Evolutionary conservation across 1,284 basidiomycete genomes (phyloP).

Genomic region (Cystobasidium sp.): DNA sequence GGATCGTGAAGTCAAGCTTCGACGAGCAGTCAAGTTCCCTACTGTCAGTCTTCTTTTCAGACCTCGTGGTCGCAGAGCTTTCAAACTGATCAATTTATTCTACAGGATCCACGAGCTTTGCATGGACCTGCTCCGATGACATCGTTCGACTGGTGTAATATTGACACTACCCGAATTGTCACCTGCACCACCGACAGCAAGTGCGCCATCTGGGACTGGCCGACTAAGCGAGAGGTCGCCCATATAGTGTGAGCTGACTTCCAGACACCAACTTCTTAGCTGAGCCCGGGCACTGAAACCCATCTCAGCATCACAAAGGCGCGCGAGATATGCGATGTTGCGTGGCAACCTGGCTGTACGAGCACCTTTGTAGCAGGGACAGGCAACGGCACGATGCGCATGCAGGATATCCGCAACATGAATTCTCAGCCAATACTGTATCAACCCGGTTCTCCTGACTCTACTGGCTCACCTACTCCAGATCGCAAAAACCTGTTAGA

Average conservation of each 20-base stretch:
- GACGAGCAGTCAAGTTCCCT: too few relatives aligned
- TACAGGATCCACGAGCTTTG: constrained; percentile 67
- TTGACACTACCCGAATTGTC: constrained; percentile 81
- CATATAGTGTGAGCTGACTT: not conserved
- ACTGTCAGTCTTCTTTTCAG: too few relatives aligned
- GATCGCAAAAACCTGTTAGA: constrained; percentile 61
- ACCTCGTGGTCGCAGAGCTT: constrained; percentile 13
- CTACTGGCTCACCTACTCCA: constrained; percentile 70
- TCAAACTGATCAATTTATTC: constrained; percentile 63
- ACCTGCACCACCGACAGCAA: constrained; percentile 86
- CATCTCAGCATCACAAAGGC: constrained; percentile 81
- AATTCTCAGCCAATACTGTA: constrained; percentile 99
- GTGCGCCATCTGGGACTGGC: constrained; percentile 78
- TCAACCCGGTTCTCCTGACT: constrained; percentile 69
- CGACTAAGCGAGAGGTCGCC: constrained; percentile 66
- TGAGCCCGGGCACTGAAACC: too few relatives aligned
- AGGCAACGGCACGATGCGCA: constrained; percentile 92
- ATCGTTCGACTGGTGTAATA: constrained; percentile 93
- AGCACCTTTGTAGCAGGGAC: constrained; percentile 99
- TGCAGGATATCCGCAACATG: constrained; percentile 91
- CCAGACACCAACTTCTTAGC: too few relatives aligned
- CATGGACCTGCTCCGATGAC: constrained; percentile 71
- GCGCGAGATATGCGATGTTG: constrained; percentile 71
- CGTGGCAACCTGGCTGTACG: constrained; percentile 86
- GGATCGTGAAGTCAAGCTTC: too few relatives aligned